Evolutionary conservation across 2,329 filamentous ascomycete species (phyloP).

Genomic region (Emydomyces testavorans): DNA sequence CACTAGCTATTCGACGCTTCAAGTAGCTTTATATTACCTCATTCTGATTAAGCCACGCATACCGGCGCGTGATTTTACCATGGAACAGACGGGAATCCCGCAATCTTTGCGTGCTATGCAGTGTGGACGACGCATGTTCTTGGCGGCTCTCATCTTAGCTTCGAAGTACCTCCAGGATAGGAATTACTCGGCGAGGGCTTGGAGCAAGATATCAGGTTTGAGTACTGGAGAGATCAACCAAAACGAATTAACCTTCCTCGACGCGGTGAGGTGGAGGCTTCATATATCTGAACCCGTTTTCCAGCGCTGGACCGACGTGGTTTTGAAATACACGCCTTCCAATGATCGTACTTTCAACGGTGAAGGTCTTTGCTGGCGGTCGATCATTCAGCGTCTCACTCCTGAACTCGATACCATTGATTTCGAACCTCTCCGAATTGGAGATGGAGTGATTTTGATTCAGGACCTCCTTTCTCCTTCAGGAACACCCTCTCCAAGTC

Average conservation of each 20-base stretch:
- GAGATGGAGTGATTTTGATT: conserved; percentile 3
- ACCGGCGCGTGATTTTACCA: conserved; percentile 70
- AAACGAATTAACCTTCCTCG: conserved; percentile 85
- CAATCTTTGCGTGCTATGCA: conserved; percentile 69
- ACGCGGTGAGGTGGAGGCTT: conserved; percentile 84
- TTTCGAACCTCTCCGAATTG: conserved; percentile 25
- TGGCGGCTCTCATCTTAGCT: conserved; percentile 84
- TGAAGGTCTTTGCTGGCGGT: conserved; percentile 33
- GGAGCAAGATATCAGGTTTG: conserved; percentile 98
- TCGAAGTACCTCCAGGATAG: conserved; percentile 97
- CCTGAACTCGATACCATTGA: conserved; percentile 45
- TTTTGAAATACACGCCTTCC: conserved; percentile 67
- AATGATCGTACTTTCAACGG: conserved; percentile 31
- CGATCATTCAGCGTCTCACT: conserved; percentile 45
- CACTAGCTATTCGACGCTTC: conserved; percentile 93
- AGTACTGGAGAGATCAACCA: conserved; percentile 89
- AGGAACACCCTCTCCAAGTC: conserved; percentile 21
- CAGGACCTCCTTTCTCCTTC: conserved; percentile 22
- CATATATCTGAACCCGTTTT: conserved; percentile 85
- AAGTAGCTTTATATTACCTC: conserved; percentile 92
- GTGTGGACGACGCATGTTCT: conserved; percentile 94
- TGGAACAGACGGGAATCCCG: conserved; percentile 66
- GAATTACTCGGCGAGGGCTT: conserved; percentile 93
- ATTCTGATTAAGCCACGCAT: conserved; percentile 87
- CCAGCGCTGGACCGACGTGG: conserved; percentile 86